Evolutionary conservation across 805 yeast species (phyloP).

Genomic region (Metschnikowia gelsemii): DNA sequence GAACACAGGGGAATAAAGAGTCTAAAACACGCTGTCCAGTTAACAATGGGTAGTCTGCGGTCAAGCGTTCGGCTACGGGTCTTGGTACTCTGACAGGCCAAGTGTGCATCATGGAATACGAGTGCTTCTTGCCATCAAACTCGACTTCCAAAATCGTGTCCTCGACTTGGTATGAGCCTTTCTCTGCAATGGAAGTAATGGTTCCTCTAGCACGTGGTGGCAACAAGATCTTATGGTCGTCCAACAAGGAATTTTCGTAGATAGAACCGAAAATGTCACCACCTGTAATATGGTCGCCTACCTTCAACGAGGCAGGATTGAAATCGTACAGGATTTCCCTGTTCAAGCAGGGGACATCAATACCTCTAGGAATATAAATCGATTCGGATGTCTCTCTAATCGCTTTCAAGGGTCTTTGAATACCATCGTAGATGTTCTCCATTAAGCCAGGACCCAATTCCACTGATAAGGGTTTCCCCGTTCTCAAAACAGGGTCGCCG

Average conservation of each 20-base stretch:
- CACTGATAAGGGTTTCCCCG: conserved; percentile 98
- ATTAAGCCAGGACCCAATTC: conserved; percentile 99
- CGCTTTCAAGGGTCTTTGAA: conserved; percentile 96
- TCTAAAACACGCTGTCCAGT: conserved; percentile 99
- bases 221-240: conserved; percentile 88
- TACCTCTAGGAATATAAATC: conserved; percentile 98
- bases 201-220: conserved; percentile 99
- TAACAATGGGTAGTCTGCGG: conserved; percentile 92
- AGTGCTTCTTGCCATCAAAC: conserved; percentile 79
- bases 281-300: conserved; percentile 97
- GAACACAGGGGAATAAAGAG: conserved; percentile 97
- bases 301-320: conserved; percentile 72
- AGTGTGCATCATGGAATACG: conserved; percentile 93
- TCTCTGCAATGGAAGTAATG: conserved; percentile 79
- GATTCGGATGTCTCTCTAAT: conserved; percentile 85
- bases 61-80: conserved; percentile 91
- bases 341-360: conserved; percentile 91
- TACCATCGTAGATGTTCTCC: conserved; percentile 99
- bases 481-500: conserved; percentile 97
- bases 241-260: conserved; percentile 88
- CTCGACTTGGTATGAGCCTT: conserved; percentile 89
- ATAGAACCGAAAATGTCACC: conserved; percentile 96
- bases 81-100: conserved; percentile 99
- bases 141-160: conserved; percentile 91
- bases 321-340: conserved; percentile 83